These are phyloP conservation scores for Globisporangium spinosum DNA, from an alignment of 352 stramenopile species.

Conservation along the genomic window DNA sequence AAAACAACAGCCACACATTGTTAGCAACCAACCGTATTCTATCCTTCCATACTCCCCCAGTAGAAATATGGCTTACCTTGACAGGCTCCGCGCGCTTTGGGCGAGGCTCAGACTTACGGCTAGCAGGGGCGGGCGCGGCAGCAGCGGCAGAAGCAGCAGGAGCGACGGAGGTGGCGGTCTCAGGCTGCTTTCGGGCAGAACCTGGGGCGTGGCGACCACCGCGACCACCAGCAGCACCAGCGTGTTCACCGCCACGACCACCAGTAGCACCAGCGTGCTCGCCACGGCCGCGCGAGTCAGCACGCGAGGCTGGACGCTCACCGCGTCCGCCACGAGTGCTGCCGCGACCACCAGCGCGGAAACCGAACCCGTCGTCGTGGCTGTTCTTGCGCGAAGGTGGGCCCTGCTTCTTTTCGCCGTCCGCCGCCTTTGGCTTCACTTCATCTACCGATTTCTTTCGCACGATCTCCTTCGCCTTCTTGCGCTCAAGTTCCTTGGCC, in stretches of 20 bases:
- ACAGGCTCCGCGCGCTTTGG: slow-evolving; percentile 42
- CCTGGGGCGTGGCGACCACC: slow-evolving; percentile 16
- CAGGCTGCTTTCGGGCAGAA: slow-evolving; percentile 22
- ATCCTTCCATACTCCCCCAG: not conserved
- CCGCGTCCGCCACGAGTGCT: slow-evolving; percentile 36
- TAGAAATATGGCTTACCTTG: slow-evolving; percentile 26
- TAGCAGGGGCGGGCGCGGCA: slow-evolving; percentile 9
- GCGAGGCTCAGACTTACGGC: slow-evolving; percentile 45
- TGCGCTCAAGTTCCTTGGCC: slow-evolving; percentile 24
- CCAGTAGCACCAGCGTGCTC: slow-evolving; percentile 25
- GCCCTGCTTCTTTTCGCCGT: slow-evolving; percentile 27
- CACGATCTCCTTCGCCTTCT: slow-evolving; percentile 25
- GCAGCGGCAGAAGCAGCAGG: not conserved
- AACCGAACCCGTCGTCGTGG: slow-evolving; percentile 35
- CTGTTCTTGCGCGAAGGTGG: slow-evolving; percentile 32
- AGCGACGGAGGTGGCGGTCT: slow-evolving; percentile 7
- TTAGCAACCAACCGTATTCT: not conserved
- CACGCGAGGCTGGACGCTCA: slow-evolving; percentile 21
- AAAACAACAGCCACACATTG: not conserved
- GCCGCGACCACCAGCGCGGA: slow-evolving; percentile 22
- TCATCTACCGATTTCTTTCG: slow-evolving; percentile 19
- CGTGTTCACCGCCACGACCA: slow-evolving; percentile 23
- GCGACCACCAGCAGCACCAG: slow-evolving; percentile 23
- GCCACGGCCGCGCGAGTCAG: slow-evolving; percentile 28
- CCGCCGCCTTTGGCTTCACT: slow-evolving; percentile 26